phyloP scores from a whole-genome alignment of 306 rosid species.

The Acacia confusa region DNA sequence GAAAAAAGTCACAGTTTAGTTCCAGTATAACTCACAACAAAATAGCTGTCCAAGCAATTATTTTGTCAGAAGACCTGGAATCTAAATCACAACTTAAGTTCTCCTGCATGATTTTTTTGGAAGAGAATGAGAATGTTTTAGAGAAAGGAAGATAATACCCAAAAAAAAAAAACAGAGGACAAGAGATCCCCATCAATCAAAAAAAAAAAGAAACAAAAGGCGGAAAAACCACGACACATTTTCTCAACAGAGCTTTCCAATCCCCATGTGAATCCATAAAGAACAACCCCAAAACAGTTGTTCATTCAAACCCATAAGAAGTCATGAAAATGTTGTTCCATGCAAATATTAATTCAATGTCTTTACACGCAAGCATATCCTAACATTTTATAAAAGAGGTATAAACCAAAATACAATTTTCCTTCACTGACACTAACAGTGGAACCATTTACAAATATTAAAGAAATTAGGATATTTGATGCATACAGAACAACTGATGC shows the following conservation, averaged over 20 bases:
- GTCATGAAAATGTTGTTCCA: background rate
- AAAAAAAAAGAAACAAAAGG: background rate
- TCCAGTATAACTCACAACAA: background rate
- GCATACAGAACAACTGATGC: background rate
- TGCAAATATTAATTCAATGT: background rate
- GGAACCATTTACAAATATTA: conserved; percentile 10
- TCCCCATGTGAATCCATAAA: background rate
- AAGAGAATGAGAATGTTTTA: no score
- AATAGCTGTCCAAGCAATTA: background rate
- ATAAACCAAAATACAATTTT: background rate
- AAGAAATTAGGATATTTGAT: conserved; percentile 20
- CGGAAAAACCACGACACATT: background rate
- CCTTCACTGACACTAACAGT: background rate
- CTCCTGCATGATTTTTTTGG: background rate
- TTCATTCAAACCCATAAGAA: background rate
- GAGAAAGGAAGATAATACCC: background rate
- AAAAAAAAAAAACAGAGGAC: background rate
- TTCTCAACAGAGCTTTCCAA: background rate
- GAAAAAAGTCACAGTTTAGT: background rate
- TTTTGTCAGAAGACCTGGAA: background rate
- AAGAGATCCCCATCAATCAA: background rate
- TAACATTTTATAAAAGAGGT: conserved; percentile 12
- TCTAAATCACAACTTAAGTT: background rate
- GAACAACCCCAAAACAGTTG: background rate
- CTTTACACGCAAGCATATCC: background rate